A percentile compares a stretch with the other conserved stretches of the same genome.
Conservation (phyloP, 73 alveolate species). For the Tetrahymena malaccensis region DNA sequence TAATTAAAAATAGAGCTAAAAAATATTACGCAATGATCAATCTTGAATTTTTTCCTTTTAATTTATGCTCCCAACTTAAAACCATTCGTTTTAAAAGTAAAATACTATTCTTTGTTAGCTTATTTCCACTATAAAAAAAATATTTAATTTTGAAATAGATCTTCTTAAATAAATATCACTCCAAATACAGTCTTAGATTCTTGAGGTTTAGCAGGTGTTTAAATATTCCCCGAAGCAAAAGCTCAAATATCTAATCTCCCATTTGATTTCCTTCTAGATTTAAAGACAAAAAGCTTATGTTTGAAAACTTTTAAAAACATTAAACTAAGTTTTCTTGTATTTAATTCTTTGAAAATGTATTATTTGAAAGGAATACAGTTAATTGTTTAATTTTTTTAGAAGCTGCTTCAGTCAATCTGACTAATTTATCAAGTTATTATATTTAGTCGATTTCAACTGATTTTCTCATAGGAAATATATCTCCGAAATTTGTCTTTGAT, state of each 20-base stretch:
- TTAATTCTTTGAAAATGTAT: neutral
- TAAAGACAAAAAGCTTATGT: neutral
- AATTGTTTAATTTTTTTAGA: neutral
- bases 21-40: neutral
- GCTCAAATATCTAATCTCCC: neutral
- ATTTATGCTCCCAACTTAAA: neutral
- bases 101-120: neutral
- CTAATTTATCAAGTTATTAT: neutral
- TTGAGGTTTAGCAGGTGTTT: neutral
- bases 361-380: neutral
- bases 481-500: neutral
- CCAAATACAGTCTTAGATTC: neutral
- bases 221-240: neutral
- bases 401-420: neutral
- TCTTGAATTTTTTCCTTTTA: neutral
- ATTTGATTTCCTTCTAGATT: neutral
- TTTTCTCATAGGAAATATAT: neutral
- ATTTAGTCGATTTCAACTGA: neutral
- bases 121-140: neutral
- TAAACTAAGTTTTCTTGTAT: neutral
- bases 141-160: neutral
- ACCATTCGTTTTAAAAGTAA: neutral
- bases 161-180: neutral
- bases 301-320: neutral
- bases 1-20: neutral